Conservation (phyloP, 805 yeast genomes). For the Wickerhamiella dianesei region DNA sequence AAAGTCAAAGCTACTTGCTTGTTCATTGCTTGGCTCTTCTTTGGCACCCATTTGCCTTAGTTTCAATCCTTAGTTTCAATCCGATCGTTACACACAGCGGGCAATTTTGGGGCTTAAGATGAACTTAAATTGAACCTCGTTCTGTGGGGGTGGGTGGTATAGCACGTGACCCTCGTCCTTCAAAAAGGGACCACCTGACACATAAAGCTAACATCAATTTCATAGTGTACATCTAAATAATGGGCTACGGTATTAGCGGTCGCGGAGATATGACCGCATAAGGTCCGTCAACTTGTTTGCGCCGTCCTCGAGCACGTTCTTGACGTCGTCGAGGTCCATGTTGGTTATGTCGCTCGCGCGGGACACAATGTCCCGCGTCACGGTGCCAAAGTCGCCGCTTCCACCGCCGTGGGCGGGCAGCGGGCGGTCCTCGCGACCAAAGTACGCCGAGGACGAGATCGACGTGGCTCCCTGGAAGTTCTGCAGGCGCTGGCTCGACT, state of each 20-base stretch:
- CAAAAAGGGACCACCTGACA: too few species aligned
- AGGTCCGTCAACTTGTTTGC: conserved; percentile 78
- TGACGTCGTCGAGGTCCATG: conserved; percentile 78
- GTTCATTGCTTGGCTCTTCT: too few species aligned
- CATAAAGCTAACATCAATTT: too few species aligned
- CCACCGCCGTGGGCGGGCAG: conserved; percentile 17
- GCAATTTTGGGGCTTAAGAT: too few species aligned
- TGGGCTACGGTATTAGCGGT: not conserved
- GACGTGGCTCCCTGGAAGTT: conserved; percentile 75
- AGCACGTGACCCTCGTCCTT: too few species aligned
- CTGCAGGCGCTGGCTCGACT: conserved; percentile 63
- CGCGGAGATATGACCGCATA: conserved; percentile 62
- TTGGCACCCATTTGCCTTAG: too few species aligned
- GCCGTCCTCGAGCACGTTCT: conserved; percentile 87
- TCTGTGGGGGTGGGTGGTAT: too few species aligned
- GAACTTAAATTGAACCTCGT: too few species aligned
- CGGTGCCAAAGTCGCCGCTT: conserved; percentile 21
- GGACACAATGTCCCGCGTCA: conserved; percentile 19
- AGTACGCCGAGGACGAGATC: conserved; percentile 84
- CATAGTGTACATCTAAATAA: too few species aligned
- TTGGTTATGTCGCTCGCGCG: conserved; percentile 44
- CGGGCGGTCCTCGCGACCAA: conserved; percentile 62
- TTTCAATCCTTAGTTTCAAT: too few species aligned
- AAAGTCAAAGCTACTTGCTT: too few species aligned
- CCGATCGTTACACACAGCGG: too few species aligned